Base-by-base conservation (phyloP, 1,139 yeast species). In the Protomyces pachydermus region DNA sequence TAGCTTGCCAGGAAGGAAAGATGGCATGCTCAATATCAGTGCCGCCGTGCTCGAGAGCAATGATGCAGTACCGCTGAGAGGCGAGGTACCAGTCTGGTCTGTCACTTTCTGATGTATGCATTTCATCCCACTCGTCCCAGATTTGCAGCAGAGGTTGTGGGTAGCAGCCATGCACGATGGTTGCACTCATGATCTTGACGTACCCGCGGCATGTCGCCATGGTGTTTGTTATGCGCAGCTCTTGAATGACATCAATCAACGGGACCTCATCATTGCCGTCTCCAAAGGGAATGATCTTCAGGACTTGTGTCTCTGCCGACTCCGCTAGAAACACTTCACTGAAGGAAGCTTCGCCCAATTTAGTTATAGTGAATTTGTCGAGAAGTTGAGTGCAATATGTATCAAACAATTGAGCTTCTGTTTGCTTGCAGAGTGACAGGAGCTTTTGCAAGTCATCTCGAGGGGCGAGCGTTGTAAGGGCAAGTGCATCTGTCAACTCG, bases 221-320 rank as follows among this genome's bases (percentile, higher is more conserved):
- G 32, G 76, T 72, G 68, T 75, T 72, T 3, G 82, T 78, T 46
- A 82, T 78, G 39, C 76, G 74, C 55, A 82, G 71, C 69, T 82
- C 86, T 68, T 80, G 83, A 28, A 80, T 74, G 10, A 80, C 72
- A 65, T 80, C 81, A 39, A 75, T 74, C 10, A 79, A 71, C 1
- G 77, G 74, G n/a, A 80, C 73, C 69, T 81, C 83, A 3, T 42
- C 56, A 5, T 10, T 14, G 18, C 76, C 77, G 34, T 73, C 69
- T 18, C 83, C 83, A 72, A 83, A 81, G 5, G 85, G 84, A 56
- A 82, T 77, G 35, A 83, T 72, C 67, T 82, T 82, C 72, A 79
- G 75, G 39, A 81, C 80, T 37, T 67, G 67, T 35, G 71, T 68
- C 28, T 66, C 66, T 34, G 20, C 37, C 28, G 65, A 9, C 25